Conservation (phyloP, 2,329 filamentous ascomycete species). For the Chaetothyriales sp. region DNA sequence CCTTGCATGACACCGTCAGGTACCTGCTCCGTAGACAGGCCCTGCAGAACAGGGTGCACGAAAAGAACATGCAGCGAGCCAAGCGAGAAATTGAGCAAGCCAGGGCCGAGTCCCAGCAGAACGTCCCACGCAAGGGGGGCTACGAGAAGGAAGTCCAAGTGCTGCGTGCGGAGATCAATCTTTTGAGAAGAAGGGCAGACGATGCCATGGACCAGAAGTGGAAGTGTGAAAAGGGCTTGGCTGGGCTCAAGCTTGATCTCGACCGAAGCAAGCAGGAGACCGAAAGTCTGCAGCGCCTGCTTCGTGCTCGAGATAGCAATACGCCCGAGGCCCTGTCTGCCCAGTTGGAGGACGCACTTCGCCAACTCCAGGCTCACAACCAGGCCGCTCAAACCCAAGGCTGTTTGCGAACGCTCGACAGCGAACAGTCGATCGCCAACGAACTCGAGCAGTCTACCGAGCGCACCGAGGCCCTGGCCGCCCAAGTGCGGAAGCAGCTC, state of each 20-base stretch:
- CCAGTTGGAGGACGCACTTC: slow-evolving; percentile 58
- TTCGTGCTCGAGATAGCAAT: slow-evolving; percentile 69
- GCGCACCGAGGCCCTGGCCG: slow-evolving; percentile 64
- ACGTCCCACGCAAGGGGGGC: slow-evolving; percentile 55
- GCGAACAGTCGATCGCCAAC: slow-evolving; percentile 49
- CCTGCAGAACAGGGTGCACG: slow-evolving; percentile 65
- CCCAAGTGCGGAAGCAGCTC: slow-evolving; percentile 66
- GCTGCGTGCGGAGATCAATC: slow-evolving; percentile 69
- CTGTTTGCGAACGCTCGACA: slow-evolving; percentile 57
- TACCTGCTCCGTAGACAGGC: slow-evolving; percentile 74
- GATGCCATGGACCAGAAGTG: slow-evolving; percentile 92
- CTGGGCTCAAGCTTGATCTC: slow-evolving; percentile 86
- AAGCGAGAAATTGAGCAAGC: slow-evolving; percentile 66
- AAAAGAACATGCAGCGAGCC: slow-evolving; percentile 62
- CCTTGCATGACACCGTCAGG: slow-evolving; percentile 73
- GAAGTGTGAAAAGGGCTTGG: slow-evolving; percentile 81
- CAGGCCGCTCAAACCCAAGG: slow-evolving; percentile 39
- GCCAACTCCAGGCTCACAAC: slow-evolving; percentile 54
- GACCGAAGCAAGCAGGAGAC: slow-evolving; percentile 93
- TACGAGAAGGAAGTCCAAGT: slow-evolving; percentile 72
- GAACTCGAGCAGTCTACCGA: slow-evolving; percentile 59
- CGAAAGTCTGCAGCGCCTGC: slow-evolving; percentile 57
- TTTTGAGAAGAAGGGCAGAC: slow-evolving; percentile 71
- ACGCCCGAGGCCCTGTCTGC: slow-evolving; percentile 47
- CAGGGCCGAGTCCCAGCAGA: slow-evolving; percentile 33